Conservation (phyloP, 129 eudicot genomes). For the Artemisia argyi region DNA sequence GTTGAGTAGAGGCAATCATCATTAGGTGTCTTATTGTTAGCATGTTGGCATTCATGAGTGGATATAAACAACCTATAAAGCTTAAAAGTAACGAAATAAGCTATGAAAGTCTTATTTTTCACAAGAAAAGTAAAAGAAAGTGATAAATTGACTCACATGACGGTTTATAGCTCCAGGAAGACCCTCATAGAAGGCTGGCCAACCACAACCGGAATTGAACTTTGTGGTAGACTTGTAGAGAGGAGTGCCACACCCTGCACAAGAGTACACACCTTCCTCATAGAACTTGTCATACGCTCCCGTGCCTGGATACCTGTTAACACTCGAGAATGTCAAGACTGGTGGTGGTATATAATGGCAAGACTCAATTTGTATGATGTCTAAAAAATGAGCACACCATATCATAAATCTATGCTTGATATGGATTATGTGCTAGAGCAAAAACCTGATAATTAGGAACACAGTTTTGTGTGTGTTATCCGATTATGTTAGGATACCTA, state of each 20-base stretch:
- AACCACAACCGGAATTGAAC: constrained; percentile 94
- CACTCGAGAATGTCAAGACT: not conserved
- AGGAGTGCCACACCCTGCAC: constrained; percentile 91
- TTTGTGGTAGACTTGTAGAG: constrained; percentile 91
- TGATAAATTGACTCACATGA: constrained; percentile 43
- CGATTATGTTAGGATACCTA: not conserved
- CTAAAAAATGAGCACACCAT: no score
- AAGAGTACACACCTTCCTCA: constrained; percentile 73
- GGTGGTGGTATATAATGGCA: not conserved
- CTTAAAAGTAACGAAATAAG: no score
- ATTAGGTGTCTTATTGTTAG: no score
- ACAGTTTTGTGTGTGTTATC: no score
- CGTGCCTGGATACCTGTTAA: constrained; percentile 81
- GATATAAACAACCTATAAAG: not conserved
- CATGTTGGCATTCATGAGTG: no score
- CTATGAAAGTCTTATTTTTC: no score
- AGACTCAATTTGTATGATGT: not conserved
- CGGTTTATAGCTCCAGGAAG: constrained; percentile 97
- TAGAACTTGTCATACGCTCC: constrained; percentile 75
- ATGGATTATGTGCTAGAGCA: no score
- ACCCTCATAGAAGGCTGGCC: constrained; percentile 99
- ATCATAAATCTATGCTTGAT: not conserved
- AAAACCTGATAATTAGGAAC: no score
- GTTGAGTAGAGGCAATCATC: no score
- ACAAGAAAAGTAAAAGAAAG: no score